Percentiles rank a stretch among this genome's conserved stretches.
These are phyloP conservation scores for Scolecobasidium constrictum DNA, from an alignment of 2,329 filamentous ascomycete species.

Conservation along the genomic window DNA sequence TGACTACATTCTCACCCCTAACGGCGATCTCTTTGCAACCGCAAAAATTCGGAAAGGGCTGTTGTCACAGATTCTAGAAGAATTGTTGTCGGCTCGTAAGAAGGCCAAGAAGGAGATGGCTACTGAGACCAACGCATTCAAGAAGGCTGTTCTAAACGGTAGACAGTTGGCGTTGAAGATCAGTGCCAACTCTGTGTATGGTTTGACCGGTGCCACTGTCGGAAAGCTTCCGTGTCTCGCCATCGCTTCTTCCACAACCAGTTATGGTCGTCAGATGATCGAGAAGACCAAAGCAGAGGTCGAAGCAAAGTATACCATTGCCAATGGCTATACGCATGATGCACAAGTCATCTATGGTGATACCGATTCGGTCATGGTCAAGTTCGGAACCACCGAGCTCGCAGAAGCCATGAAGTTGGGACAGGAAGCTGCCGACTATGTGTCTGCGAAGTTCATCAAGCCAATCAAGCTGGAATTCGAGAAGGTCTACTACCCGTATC, in stretches of 20 bases:
- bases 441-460: conserved; percentile 86
- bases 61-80: conserved; percentile 89
- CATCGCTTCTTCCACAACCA: conserved; percentile 94
- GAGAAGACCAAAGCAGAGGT: conserved; percentile 97
- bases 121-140: conserved; percentile 86
- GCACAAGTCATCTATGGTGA: conserved; percentile 98
- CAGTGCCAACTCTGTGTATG: conserved; percentile 96
- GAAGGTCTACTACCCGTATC: conserved; percentile 96
- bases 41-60: conserved; percentile 81
- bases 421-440: conserved; percentile 79
- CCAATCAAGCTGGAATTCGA: conserved; percentile 99
- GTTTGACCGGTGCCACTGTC: conserved; percentile 88
- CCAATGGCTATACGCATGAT: conserved; percentile 89
- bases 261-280: conserved; percentile 97
- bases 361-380: conserved; percentile 99
- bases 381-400: conserved; percentile 84
- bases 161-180: conserved; percentile 92
- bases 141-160: conserved; percentile 95
- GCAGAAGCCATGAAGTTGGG: conserved; percentile 87
- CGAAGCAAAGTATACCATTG: conserved; percentile 77
- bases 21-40: conserved; percentile 88
- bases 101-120: conserved; percentile 85
- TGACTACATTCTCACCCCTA: conserved; percentile 93
- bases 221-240: conserved; percentile 91
- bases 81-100: conserved; percentile 84